Evolutionary conservation across 495 filamentous ascomycete species (phyloP), one percentile per base, ranked within the genome.

Genomic region (Talaromyces adpressus): DNA sequence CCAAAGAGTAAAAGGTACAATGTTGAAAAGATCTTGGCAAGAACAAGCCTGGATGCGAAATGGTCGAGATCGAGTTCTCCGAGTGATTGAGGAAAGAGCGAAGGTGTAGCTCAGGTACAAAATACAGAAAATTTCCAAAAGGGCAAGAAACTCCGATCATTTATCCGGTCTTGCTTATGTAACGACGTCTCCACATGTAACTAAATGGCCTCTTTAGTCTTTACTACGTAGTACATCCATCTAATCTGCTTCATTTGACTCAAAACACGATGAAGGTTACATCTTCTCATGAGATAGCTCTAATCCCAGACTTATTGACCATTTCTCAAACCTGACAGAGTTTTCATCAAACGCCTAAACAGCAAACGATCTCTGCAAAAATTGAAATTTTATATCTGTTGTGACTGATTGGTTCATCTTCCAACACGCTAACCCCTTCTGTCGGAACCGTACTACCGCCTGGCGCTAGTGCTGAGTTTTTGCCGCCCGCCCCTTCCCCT

Each of bases 111-210:
- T 58, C 56, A 9, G 56, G 56, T 36, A 56, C 52, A 29, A 29
- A 56, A 29, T 56, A 25, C 30, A 58, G 56, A 58, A 58, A 58
- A 58, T 1, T 58, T 58, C 30, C 56, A 58, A 58, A 61, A 29
- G n/a, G 11, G 36, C 45, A 47, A 52, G 39, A 61, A 52, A 47
- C 45, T 49, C 45, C 59, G 45, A 25, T 12, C 29, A 6, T 29
- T 29, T 29, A 56, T 27, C 52, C 22, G 27, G 47, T 16, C 9
- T 9, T 52, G 49, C 49, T 52, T 52, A 52, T 52, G 12, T 52
- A 52, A 52, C 12, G 0, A 41, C 36, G 14, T 14, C 32, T 7
- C 36, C 36, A 41, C 34, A 36, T 36, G 9, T 1, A 36, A 1
- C 1, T 36, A n/a, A n/a, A n/a, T n/a, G 30, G 8, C 11, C 11